A percentile compares a stretch with the other conserved stretches of the same genome.
Evolutionary conservation across 2,329 filamentous ascomycete species (phyloP).

Genomic region (Colletotrichum sp.): DNA sequence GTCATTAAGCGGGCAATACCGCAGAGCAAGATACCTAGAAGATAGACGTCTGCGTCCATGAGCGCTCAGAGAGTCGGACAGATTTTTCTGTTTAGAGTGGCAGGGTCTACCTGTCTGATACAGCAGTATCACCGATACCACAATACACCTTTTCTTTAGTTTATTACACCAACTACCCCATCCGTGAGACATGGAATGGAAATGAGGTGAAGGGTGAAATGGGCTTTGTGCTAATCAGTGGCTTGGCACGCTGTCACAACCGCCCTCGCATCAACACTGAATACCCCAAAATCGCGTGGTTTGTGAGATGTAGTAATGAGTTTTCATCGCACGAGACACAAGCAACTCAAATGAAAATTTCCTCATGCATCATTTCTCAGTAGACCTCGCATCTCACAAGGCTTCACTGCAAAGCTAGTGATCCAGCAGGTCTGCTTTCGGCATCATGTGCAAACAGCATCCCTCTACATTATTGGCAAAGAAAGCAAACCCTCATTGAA

Average conservation of each 20-base stretch:
- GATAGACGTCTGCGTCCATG: neutral
- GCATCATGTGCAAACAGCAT: neutral
- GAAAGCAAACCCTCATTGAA: neutral
- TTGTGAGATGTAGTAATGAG: accelerated
- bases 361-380: too few species aligned
- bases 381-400: too few species aligned
- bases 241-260: neutral
- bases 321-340: neutral
- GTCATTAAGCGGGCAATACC: neutral
- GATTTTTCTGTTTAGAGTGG: neutral
- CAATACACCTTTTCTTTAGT: neutral
- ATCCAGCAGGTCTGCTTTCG: neutral
- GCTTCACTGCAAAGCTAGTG: too few species aligned
- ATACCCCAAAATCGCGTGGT: accelerated
- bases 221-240: neutral
- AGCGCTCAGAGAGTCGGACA: neutral
- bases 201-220: accelerated
- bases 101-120: neutral
- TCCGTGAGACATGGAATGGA: accelerated
- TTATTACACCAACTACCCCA: neutral
- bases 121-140: neutral
- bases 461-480: neutral
- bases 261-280: neutral
- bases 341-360: too few species aligned
- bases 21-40: neutral